Evolutionary conservation across 2,329 filamentous ascomycete genomes (phyloP).

Genomic region (Talaromyces sp.): DNA sequence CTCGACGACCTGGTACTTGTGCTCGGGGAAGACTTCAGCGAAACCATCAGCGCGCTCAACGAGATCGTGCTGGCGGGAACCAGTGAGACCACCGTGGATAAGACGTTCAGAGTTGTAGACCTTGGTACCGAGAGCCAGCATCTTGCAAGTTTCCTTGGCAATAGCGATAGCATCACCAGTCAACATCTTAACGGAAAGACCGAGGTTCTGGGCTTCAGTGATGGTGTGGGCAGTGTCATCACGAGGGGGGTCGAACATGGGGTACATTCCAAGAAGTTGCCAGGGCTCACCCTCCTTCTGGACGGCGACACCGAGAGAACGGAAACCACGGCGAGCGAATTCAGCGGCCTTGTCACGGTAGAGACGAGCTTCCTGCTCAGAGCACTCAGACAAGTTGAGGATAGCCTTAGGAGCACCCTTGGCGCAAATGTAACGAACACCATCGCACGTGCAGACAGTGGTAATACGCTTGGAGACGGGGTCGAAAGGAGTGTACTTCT

Average conservation of each 20-base stretch:
- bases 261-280: conserved; percentile 66
- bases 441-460: conserved; percentile 58
- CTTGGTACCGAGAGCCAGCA: conserved; percentile 68
- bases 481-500: conserved; percentile 63
- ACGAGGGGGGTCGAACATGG: conserved; percentile 70
- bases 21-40: conserved; percentile 64
- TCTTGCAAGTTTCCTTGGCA: conserved; percentile 71
- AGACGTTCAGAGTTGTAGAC: conserved; percentile 71
- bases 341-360: conserved; percentile 66
- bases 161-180: conserved; percentile 71
- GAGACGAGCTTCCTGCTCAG: conserved; percentile 55
- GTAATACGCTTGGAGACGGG: conserved; percentile 71
- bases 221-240: conserved; percentile 70
- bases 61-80: conserved; percentile 65
- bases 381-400: conserved; percentile 59
- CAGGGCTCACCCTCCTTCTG: conserved; percentile 66
- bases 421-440: conserved; percentile 62
- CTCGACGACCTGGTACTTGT: conserved; percentile 66
- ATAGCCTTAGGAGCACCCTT: conserved; percentile 70
- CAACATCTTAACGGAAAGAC: conserved; percentile 70
- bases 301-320: conserved; percentile 66
- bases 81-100: conserved; percentile 64
- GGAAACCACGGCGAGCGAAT: conserved; percentile 68
- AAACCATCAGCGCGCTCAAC: conserved; percentile 66
- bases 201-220: conserved; percentile 64